These are phyloP conservation scores for Panicum miliaceum DNA, from an alignment of 176 grass and related monocot species.

Conservation along the genomic window DNA sequence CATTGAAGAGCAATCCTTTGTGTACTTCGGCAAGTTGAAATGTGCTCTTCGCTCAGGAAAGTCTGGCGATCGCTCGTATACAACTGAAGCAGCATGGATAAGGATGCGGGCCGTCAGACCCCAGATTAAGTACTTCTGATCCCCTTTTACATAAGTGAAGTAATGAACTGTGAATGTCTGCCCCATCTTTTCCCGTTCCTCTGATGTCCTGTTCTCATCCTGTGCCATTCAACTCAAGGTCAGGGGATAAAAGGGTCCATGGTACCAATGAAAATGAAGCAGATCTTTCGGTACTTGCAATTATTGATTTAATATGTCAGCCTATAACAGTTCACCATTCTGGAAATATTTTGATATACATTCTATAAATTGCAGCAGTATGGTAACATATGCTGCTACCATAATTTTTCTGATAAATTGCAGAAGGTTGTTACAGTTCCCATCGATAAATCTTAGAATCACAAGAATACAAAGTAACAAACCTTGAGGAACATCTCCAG, in stretches of 20 bases:
- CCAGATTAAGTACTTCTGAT: constrained; percentile 62
- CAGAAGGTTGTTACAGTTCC: background rate
- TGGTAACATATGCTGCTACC: background rate
- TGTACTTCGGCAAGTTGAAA: constrained; percentile 52
- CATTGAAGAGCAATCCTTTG: constrained; percentile 51
- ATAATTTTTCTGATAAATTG: background rate
- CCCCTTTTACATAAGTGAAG: constrained; percentile 52
- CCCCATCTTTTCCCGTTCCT: constrained; percentile 71
- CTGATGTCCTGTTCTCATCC: constrained; percentile 59
- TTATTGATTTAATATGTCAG: background rate
- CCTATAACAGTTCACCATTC: constrained; percentile 12
- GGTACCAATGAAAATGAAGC: background rate
- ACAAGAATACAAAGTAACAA: constrained; percentile 29
- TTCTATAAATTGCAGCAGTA: background rate
- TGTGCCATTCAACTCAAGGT: constrained; percentile 14
- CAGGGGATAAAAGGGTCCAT: background rate
- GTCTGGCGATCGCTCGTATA: constrained; percentile 56
- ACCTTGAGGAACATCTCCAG: constrained; percentile 89
- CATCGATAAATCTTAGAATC: background rate
- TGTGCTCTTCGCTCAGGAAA: constrained; percentile 59
- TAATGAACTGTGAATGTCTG: constrained; percentile 65
- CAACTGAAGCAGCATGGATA: constrained; percentile 68
- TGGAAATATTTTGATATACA: constrained; percentile 12
- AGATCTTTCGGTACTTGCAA: no score
- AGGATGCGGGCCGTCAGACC: constrained; percentile 69